Evolutionary conservation across 257 asterid species (phyloP).

Genomic region (Pogostemon cablin): DNA sequence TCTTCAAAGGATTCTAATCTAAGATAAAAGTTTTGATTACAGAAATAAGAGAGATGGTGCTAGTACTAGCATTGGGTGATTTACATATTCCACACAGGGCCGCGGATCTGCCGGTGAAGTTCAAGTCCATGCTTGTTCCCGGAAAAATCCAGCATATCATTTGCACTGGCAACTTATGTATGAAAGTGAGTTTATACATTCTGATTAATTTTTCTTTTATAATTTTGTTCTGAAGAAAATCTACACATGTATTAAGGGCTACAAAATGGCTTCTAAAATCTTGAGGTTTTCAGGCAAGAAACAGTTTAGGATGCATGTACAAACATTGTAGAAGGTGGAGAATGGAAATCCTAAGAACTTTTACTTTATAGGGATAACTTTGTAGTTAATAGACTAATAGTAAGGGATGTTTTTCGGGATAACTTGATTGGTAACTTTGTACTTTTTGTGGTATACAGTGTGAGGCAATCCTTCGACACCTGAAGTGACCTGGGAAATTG

Average conservation of each 20-base stretch:
- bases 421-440: not conserved
- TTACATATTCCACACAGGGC: constrained; percentile 95
- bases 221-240: constrained; percentile 17
- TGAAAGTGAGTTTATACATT: constrained; percentile 56
- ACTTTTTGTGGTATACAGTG: not conserved
- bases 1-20: constrained; percentile 10
- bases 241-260: not conserved
- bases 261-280: not conserved
- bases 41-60: constrained; percentile 62
- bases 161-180: constrained; percentile 85
- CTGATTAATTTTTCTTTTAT: not conserved
- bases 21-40: constrained; percentile 22
- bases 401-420: not conserved
- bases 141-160: constrained; percentile 94
- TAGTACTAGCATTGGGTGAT: constrained; percentile 96
- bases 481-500: not conserved
- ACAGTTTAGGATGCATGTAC: not conserved
- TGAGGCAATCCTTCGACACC: not conserved
- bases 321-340: not conserved
- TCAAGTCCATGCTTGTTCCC: constrained; percentile 98
- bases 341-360: not conserved
- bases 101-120: constrained; percentile 88
- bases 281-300: not conserved
- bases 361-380: not conserved
- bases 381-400: not conserved